Evolutionary conservation across 208 protist genomes (phyloP).

Genomic region (Trypanosoma vivax): DNA sequence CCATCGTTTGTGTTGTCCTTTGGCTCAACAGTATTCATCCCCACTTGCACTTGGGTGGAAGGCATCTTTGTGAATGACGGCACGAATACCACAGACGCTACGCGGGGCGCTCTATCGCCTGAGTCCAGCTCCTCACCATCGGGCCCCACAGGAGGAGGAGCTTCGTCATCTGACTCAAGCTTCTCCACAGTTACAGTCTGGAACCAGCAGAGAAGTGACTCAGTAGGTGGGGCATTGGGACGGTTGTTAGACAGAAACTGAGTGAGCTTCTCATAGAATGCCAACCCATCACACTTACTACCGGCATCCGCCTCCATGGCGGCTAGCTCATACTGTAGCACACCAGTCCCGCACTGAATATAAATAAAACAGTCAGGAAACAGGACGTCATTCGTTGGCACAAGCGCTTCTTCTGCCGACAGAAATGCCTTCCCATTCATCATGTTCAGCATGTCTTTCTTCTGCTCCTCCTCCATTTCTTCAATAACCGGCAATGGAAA

Average conservation of each 20-base stretch:
- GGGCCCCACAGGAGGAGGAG: background rate
- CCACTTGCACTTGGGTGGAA: background rate
- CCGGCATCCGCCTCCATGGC: background rate
- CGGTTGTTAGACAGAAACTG: slow-evolving; percentile 23
- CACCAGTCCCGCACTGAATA: slow-evolving; percentile 24
- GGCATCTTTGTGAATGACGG: background rate
- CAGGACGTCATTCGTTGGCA: slow-evolving; percentile 47
- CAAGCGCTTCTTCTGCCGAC: slow-evolving; percentile 18
- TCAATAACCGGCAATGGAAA: slow-evolving; percentile 50
- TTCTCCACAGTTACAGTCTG: slow-evolving; percentile 49
- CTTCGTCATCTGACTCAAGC: slow-evolving; percentile 11
- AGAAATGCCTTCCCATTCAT: slow-evolving; percentile 14
- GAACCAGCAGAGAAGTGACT: slow-evolving; percentile 57
- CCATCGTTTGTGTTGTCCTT: background rate
- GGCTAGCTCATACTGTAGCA: slow-evolving; percentile 35
- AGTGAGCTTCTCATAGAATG: slow-evolving; percentile 24
- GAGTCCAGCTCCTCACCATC: slow-evolving; percentile 12
- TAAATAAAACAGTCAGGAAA: slow-evolving; percentile 65
- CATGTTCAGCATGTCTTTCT: slow-evolving; percentile 14
- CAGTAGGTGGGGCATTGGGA: slow-evolving; percentile 16
- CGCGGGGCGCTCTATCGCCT: slow-evolving; percentile 25
- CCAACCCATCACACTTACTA: background rate
- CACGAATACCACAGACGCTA: slow-evolving; percentile 30
- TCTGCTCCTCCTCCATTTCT: slow-evolving; percentile 40
- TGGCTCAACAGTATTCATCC: no score